Evolutionary conservation across 768 basidiomycete species (phyloP).

Genomic region (Lentinus tigrinus): DNA sequence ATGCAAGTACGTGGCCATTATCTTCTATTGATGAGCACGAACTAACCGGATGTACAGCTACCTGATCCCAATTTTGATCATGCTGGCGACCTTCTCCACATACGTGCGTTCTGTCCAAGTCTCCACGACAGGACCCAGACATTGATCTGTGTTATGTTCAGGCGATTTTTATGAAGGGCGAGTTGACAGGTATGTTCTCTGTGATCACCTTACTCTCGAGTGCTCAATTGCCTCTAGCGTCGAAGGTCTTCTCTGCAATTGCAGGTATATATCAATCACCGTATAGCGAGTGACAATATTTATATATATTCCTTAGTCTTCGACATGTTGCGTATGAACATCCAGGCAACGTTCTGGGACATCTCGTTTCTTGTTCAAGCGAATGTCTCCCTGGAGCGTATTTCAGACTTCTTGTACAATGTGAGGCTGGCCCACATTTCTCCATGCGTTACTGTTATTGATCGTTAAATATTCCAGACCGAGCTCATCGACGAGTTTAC

Average conservation of each 20-base stretch:
- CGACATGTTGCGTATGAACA: slow-evolving; percentile 12
- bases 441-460: background rate
- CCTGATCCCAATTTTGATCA: slow-evolving; percentile 58
- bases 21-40: background rate
- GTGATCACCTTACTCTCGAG: no score
- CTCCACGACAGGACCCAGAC: background rate
- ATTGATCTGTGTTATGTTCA: background rate
- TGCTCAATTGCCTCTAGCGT: background rate
- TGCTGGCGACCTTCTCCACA: slow-evolving; percentile 61
- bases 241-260: slow-evolving; percentile 18
- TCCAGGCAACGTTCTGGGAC: background rate
- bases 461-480: slow-evolving; percentile 4
- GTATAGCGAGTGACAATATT: background rate
- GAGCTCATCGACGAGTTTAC: slow-evolving; percentile 21
- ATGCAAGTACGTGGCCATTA: slow-evolving; percentile 36
- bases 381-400: slow-evolving; percentile 40
- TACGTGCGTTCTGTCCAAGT: slow-evolving; percentile 41
- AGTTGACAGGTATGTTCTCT: slow-evolving; percentile 30
- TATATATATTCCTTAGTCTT: background rate
- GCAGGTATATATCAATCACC: background rate
- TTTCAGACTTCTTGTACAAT: slow-evolving; percentile 36
- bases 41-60: slow-evolving; percentile 35
- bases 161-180: slow-evolving; percentile 38
- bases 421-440: slow-evolving; percentile 17
- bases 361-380: slow-evolving; percentile 13